Evolutionary conservation across 192 early-diverging fungal species (phyloP).

Genomic region (Coemansia sp.): DNA sequence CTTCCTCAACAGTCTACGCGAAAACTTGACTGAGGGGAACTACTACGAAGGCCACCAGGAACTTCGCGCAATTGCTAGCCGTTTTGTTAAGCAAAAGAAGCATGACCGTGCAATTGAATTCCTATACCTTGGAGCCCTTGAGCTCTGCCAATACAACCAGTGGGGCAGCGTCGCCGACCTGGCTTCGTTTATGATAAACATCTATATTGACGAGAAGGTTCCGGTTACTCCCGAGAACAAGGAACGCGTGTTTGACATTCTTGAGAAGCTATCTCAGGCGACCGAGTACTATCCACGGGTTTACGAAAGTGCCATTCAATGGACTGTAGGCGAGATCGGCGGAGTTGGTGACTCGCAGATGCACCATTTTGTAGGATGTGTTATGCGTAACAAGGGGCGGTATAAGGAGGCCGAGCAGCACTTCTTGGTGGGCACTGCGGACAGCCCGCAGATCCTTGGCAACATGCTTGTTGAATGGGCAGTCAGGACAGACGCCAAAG

Average conservation of each 20-base stretch:
- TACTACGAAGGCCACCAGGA: slow-evolving; percentile 99
- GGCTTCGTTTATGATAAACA: slow-evolving; percentile 74
- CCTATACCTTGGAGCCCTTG: slow-evolving; percentile 73
- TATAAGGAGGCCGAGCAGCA: slow-evolving; percentile 84
- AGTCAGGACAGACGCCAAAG: slow-evolving; percentile 53
- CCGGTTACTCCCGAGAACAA: slow-evolving; percentile 68
- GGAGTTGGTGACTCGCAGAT: slow-evolving; percentile 43
- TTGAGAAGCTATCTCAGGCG: slow-evolving; percentile 59
- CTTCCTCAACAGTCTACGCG: slow-evolving; percentile 58
- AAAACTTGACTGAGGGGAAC: slow-evolving; percentile 76
- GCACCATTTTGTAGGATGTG: slow-evolving; percentile 44
- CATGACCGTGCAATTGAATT: slow-evolving; percentile 71
- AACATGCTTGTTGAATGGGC: slow-evolving; percentile 80
- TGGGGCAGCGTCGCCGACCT: slow-evolving; percentile 81
- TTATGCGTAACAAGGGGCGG: slow-evolving; percentile 58
- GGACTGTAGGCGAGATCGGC: slow-evolving; percentile 30
- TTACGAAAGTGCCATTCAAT: slow-evolving; percentile 49
- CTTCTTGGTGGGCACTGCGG: slow-evolving; percentile 77
- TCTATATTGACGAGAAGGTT: slow-evolving; percentile 67
- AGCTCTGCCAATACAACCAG: slow-evolving; percentile 78
- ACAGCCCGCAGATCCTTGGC: slow-evolving; percentile 72
- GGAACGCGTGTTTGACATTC: slow-evolving; percentile 63
- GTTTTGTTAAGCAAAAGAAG: slow-evolving; percentile 87
- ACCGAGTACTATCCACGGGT: slow-evolving; percentile 49
- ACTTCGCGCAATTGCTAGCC: slow-evolving; percentile 89